phyloP scores from a whole-genome alignment of 2,329 filamentous ascomycete species.

The Coleophoma cylindrospora region DNA sequence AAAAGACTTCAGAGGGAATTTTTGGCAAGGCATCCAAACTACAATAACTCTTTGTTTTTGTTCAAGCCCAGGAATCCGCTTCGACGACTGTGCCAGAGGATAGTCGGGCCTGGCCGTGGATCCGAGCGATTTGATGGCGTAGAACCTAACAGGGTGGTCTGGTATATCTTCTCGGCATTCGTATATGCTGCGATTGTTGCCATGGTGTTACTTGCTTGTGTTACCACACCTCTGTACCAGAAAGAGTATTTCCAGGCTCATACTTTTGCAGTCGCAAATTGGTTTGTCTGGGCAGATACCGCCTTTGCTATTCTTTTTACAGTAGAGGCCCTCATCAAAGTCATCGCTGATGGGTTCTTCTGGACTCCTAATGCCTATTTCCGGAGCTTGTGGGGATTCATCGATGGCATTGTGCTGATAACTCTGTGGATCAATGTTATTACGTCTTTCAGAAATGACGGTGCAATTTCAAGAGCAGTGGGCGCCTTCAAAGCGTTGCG shows the following conservation, averaged over 20 bases:
- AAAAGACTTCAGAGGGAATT: conserved; percentile 91
- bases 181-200: conserved; percentile 92
- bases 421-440: conserved; percentile 94
- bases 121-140: conserved; percentile 83
- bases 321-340: conserved; percentile 82
- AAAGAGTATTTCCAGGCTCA: conserved; percentile 71
- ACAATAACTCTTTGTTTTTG: conserved; percentile 88
- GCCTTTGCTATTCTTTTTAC: conserved; percentile 86
- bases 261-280: conserved; percentile 62
- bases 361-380: conserved; percentile 98
- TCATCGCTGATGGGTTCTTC: conserved; percentile 90
- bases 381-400: conserved; percentile 92
- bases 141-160: conserved; percentile 80
- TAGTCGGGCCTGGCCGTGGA: conserved; percentile 89
- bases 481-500: conserved; percentile 96
- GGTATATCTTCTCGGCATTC: conserved; percentile 91
- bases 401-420: conserved; percentile 84
- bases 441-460: conserved; percentile 76
- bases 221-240: conserved; percentile 93
- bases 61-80: conserved; percentile 76
- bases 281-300: conserved; percentile 94
- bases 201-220: conserved; percentile 94
- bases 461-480: conserved; percentile 81
- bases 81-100: conserved; percentile 75
- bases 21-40: conserved; percentile 76